phyloP scores from a whole-genome alignment of 2,329 filamentous ascomycete genomes.

The Ophiostoma perfectum region DNA sequence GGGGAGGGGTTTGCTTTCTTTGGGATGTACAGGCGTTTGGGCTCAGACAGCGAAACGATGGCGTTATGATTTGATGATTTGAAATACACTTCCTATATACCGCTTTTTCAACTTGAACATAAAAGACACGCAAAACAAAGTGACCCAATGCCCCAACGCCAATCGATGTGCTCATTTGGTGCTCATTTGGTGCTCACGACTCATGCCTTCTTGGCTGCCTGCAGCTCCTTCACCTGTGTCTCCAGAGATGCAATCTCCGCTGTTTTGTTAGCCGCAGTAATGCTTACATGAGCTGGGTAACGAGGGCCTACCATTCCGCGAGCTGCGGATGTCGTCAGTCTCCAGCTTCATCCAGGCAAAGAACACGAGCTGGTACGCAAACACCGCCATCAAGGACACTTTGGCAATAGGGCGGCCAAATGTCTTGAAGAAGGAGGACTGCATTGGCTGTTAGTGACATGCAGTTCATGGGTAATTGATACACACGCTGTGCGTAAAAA shows the following conservation, averaged over 20 bases:
- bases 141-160: not conserved
- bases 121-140: not conserved
- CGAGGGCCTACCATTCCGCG: conserved; percentile 49
- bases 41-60: not conserved
- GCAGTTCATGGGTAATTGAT: no score
- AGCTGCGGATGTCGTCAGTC: conserved; percentile 59
- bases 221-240: conserved; percentile 36
- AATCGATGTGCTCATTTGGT: not conserved
- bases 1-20: no score
- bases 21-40: not conserved
- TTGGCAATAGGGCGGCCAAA: conserved; percentile 70
- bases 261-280: conserved; percentile 15
- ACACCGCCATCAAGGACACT: conserved; percentile 66
- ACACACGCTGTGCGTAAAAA: no score
- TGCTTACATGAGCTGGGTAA: not conserved
- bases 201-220: conserved; percentile 25
- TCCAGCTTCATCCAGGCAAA: conserved; percentile 71
- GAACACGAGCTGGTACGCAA: conserved; percentile 74
- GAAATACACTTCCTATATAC: not conserved
- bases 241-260: conserved; percentile 36
- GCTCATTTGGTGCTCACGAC: no score
- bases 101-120: not conserved
- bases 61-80: conserved; percentile 10
- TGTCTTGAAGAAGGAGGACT: conserved; percentile 59
- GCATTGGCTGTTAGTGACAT: not conserved